Evolutionary conservation across 164 flowering plant species (phyloP), one percentile per base, ranked within the genome.

Genomic region (Chloranthus sessilifolius): DNA sequence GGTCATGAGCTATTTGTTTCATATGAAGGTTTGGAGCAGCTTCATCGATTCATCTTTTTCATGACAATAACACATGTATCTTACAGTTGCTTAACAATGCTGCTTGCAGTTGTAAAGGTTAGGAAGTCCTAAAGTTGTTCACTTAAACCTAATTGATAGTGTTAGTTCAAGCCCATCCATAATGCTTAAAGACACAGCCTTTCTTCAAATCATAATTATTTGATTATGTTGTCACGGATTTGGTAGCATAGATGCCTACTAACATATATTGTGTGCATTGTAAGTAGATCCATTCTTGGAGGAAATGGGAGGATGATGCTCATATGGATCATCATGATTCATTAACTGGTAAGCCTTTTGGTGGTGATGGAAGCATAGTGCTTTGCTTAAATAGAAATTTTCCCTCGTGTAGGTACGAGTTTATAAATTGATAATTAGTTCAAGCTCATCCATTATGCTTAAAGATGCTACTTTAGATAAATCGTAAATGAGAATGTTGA

Each of bases 61-160:
- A 92, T 92, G 96, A 97, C 99, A 41, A 54, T 92, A 65, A 92
- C 99, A 27, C 99, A 92, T 69, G 66, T 92, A 66, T 74, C 94
- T 52, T 92, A 92, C 61, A 88, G 97, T 61, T 88, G 99, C 77
- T 74, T 92, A 50, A 92, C 99, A 26, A 92, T 92, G 99, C 66
- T 92, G 66, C 72, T 92, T 55, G 95, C 95, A 12, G 79, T 92
- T 60, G 95, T 92, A 43, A 92, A 92, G 97, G 99, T 92, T 55
- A 47, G 65, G 16, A 28, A 26, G 61, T 51, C 28, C 22, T 38
- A 8, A 14, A 8, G n/a, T 2, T 1, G 7, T 27, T 10, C 9
- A 7, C 12, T n/a, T n/a, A n/a, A n/a, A n/a, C n/a, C n/a, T n/a
- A n/a, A n/a, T n/a, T n/a, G n/a, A n/a, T n/a, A n/a, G n/a, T n/a